Evolutionary conservation across 2,329 filamentous ascomycete species (phyloP).

Genomic region (Phialophora tarda): DNA sequence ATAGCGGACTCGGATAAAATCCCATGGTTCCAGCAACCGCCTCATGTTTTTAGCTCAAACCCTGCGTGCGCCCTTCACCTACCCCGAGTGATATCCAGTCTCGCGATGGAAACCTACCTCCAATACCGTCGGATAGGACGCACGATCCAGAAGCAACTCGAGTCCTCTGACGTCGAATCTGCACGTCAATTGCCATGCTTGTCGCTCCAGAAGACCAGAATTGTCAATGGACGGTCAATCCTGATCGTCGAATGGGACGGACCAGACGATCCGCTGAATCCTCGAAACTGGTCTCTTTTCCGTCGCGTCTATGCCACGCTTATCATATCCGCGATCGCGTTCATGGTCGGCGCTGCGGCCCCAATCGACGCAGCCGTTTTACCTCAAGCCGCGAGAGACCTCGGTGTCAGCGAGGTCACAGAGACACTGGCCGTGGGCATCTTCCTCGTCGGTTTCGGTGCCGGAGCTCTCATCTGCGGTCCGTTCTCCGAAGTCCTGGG

Average conservation of each 20-base stretch:
- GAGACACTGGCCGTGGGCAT: conserved; percentile 53
- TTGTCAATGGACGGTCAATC: conserved; percentile 4
- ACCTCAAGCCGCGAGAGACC: conserved; percentile 46
- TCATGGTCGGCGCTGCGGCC: conserved; percentile 56
- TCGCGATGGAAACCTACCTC: conserved; percentile 15
- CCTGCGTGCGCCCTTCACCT: not conserved
- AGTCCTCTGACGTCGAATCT: conserved; percentile 7
- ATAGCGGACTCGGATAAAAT: not conserved
- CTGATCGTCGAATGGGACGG: conserved; percentile 17
- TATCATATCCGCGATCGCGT: conserved; percentile 50
- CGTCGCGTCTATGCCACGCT: conserved; percentile 45
- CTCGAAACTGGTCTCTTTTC: conserved; percentile 52
- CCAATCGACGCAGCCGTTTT: conserved; percentile 57
- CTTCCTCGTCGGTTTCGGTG: conserved; percentile 53
- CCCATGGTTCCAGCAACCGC: not conserved
- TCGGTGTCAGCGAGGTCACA: conserved; percentile 52
- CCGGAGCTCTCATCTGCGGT: conserved; percentile 57
- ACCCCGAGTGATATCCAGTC: conserved; percentile 4
- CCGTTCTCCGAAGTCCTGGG: conserved; percentile 58
- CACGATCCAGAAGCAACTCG: conserved; percentile 12
- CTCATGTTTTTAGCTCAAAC: not conserved
- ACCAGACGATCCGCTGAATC: conserved; percentile 44
- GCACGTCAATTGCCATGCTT: conserved; percentile 8
- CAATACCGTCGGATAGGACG: conserved; percentile 13
- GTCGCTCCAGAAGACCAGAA: conserved; percentile 9